Percentiles rank a stretch among this genome's conserved stretches.
Conservation (phyloP, 208 protist genomes). For the Leishmania turanica region DNA sequence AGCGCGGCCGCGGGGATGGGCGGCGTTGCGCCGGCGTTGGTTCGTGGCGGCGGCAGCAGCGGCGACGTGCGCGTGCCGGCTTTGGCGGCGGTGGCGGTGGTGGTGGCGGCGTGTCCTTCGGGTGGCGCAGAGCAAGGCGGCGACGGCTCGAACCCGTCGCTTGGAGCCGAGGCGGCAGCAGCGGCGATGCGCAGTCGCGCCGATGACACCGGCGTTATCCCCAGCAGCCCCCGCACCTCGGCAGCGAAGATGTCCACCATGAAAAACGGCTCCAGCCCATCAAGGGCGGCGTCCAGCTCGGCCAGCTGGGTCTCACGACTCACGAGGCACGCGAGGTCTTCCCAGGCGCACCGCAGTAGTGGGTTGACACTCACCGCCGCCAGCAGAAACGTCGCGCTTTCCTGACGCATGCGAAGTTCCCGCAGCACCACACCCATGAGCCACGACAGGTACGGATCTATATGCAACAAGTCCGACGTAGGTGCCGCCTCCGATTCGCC, state of each 20-base stretch:
- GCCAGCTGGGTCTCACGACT: conserved; percentile 71
- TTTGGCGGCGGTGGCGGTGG: neutral
- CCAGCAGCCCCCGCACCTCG: conserved; percentile 57
- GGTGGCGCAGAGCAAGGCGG: neutral
- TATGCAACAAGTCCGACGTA: conserved; percentile 16
- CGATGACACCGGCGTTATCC: conserved; percentile 53
- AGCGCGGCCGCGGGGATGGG: neutral
- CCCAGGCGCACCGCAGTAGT: conserved; percentile 83
- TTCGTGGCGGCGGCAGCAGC: neutral
- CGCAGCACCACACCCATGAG: conserved; percentile 82
- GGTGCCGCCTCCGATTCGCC: neutral
- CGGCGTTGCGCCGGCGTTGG: conserved; percentile 2
- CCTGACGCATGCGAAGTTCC: conserved; percentile 75
- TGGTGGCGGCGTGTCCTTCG: neutral
- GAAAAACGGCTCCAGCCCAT: conserved; percentile 43
- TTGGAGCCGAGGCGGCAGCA: conserved; percentile 6
- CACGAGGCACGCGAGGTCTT: conserved; percentile 72
- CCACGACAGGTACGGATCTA: conserved; percentile 86
- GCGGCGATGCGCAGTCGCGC: conserved; percentile 14
- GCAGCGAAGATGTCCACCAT: conserved; percentile 79
- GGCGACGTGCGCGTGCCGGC: neutral
- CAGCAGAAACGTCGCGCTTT: conserved; percentile 70
- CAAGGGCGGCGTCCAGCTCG: conserved; percentile 55
- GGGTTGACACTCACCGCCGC: conserved; percentile 63
- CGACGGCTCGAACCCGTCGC: neutral